phyloP scores from a whole-genome alignment of 2,329 filamentous ascomycete genomes.

The Biscogniauxia sp. region DNA sequence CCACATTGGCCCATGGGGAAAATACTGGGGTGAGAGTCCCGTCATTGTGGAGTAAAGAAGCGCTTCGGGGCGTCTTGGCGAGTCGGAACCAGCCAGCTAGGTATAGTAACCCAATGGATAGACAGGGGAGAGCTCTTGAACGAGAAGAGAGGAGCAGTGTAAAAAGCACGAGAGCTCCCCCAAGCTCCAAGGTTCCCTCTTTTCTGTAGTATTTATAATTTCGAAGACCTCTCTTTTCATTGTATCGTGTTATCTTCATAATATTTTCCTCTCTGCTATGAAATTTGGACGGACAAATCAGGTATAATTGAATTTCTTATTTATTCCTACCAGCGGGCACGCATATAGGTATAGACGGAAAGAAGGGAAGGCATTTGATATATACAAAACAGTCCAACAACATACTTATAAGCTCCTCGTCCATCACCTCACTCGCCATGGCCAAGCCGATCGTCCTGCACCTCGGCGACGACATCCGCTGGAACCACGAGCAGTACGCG shows the following conservation, averaged over 20 bases:
- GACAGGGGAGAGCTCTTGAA: neutral
- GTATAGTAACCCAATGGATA: neutral
- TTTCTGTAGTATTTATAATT: too few species aligned
- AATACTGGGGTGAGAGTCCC: neutral
- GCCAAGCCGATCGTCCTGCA: conserved; percentile 17
- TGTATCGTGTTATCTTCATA: too few species aligned
- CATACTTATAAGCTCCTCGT: neutral
- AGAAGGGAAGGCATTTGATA: too few species aligned
- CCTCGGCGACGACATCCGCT: conserved; percentile 18
- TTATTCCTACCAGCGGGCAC: too few species aligned
- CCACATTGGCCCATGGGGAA: neutral
- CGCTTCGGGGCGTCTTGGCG: neutral
- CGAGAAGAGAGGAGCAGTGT: too few species aligned
- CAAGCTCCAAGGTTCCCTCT: too few species aligned
- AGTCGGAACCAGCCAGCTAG: neutral
- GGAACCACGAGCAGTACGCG: conserved; percentile 18
- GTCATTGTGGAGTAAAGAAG: neutral
- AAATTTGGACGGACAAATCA: too few species aligned
- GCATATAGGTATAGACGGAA: too few species aligned
- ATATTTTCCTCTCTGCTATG: too few species aligned
- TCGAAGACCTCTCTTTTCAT: too few species aligned
- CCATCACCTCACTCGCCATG: neutral
- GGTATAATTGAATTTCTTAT: too few species aligned
- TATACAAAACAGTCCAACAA: neutral
- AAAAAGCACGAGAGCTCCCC: too few species aligned